Evolutionary conservation across 805 yeast genomes (phyloP).

Genomic region (Soucietia sequanensis): DNA sequence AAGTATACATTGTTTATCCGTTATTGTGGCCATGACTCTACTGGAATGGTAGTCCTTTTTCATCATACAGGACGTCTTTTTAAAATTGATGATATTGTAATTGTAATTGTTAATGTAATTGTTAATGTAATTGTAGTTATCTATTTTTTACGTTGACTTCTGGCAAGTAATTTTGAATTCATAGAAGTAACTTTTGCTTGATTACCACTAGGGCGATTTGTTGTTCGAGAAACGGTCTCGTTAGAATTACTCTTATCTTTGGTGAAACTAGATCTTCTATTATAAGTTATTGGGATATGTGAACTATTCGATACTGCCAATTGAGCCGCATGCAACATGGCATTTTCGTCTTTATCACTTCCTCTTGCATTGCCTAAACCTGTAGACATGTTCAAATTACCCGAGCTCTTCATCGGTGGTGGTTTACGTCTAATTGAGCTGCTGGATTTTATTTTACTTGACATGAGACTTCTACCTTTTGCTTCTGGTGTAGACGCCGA

Average conservation of each 20-base stretch:
- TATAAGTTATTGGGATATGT: constrained; percentile 16
- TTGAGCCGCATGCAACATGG: constrained; percentile 43
- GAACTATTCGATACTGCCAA: constrained; percentile 38
- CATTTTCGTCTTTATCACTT: constrained; percentile 17
- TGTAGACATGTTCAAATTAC: constrained; percentile 27
- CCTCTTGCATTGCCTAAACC: constrained; percentile 20
- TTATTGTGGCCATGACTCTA: no score
- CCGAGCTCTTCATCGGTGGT: constrained; percentile 20
- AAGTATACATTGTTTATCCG: no score
- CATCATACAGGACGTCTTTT: no score
- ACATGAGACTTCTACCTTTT: constrained; percentile 12
- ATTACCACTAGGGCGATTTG: constrained; percentile 4
- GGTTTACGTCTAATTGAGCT: constrained; percentile 24
- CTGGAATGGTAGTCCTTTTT: no score
- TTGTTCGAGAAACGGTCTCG: not conserved
- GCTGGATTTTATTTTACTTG: constrained; percentile 13
- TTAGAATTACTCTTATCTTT: constrained; percentile 21
- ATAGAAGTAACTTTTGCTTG: constrained; percentile 46
- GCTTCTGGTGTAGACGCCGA: constrained; percentile 9
- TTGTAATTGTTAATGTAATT: no score
- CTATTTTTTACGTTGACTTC: constrained; percentile 48
- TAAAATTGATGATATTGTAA: no score
- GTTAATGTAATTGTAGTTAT: no score
- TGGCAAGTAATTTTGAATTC: constrained; percentile 61
- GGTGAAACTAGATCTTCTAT: constrained; percentile 37